These are phyloP conservation scores for Aspergillus steynii DNA, from an alignment of 495 filamentous ascomycete species.

Conservation along the genomic window DNA sequence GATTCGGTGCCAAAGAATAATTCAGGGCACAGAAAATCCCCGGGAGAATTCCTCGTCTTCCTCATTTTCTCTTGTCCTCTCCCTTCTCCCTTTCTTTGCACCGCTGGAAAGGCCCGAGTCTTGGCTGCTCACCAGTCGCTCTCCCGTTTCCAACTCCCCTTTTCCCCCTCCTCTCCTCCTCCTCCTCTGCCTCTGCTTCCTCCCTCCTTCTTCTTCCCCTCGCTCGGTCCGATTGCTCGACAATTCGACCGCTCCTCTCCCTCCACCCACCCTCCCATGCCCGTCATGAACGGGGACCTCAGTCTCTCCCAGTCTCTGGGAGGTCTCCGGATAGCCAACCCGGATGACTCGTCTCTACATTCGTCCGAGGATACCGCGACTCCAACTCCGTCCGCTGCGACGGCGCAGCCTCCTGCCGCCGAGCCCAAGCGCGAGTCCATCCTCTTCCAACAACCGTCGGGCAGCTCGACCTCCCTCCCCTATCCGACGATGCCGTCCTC, in stretches of 20 bases:
- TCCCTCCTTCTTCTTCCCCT: slow-evolving; percentile 5
- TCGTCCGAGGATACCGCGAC: slow-evolving; percentile 46
- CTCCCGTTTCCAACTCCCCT: slow-evolving; percentile 12
- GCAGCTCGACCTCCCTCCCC: slow-evolving; percentile 4
- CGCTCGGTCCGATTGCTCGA: slow-evolving; percentile 6
- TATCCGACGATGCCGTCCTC: slow-evolving; percentile 11
- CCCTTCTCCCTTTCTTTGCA: slow-evolving; percentile 6
- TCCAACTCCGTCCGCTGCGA: slow-evolving; percentile 22
- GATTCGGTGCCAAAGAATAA: not conserved
- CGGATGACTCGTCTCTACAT: slow-evolving; percentile 74
- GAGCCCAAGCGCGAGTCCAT: slow-evolving; percentile 18
- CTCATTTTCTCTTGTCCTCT: slow-evolving; percentile 10
- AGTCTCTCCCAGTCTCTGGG: slow-evolving; percentile 92
- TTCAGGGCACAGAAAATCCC: not conserved
- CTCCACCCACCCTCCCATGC: slow-evolving; percentile 11
- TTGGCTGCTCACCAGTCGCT: not conserved
- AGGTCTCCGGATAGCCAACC: slow-evolving; percentile 95
- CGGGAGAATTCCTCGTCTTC: slow-evolving; percentile 14
- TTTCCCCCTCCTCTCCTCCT: slow-evolving; percentile 10
- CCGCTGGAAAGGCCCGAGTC: not conserved
- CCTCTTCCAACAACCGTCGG: slow-evolving; percentile 25
- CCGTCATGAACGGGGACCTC: slow-evolving; percentile 83
- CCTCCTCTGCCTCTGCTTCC: slow-evolving; percentile 2
- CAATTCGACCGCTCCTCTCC: slow-evolving; percentile 5
- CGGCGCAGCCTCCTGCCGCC: slow-evolving; percentile 26